Percentiles rank a stretch among this genome's conserved stretches.
Evolutionary conservation across 2,329 filamentous ascomycete genomes (phyloP).

Genomic region (Annulohypoxylon truncatum): DNA sequence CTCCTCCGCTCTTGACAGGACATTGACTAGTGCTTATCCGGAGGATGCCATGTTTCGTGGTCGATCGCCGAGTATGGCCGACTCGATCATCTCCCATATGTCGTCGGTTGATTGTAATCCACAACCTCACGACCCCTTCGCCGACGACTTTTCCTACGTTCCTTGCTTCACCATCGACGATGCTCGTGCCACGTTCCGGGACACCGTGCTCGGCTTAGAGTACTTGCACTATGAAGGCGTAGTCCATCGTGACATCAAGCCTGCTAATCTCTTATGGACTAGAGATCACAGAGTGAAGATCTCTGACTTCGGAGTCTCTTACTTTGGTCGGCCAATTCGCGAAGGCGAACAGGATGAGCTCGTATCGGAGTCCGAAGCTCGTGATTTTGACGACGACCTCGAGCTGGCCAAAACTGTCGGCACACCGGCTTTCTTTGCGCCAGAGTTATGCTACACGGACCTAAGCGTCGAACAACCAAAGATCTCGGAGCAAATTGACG

Average conservation of each 20-base stretch:
- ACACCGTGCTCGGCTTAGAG: slow-evolving; percentile 92
- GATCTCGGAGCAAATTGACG: slow-evolving; percentile 93
- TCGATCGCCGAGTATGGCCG: slow-evolving; percentile 83
- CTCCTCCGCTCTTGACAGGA: slow-evolving; percentile 75
- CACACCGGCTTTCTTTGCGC: slow-evolving; percentile 96
- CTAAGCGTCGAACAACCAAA: slow-evolving; percentile 75
- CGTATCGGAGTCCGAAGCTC: slow-evolving; percentile 82
- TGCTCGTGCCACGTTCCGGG: slow-evolving; percentile 86
- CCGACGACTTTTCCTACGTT: slow-evolving; percentile 92
- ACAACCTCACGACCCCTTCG: slow-evolving; percentile 72
- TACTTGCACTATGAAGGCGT: slow-evolving; percentile 92
- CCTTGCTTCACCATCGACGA: slow-evolving; percentile 90
- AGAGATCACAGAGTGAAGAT: slow-evolving; percentile 91
- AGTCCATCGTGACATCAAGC: slow-evolving; percentile 86
- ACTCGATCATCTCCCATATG: slow-evolving; percentile 78
- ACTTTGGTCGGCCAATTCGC: slow-evolving; percentile 87
- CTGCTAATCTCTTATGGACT: slow-evolving; percentile 90
- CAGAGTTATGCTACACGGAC: slow-evolving; percentile 93
- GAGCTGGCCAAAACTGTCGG: slow-evolving; percentile 98
- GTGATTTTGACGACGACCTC: slow-evolving; percentile 89
- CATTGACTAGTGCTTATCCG: slow-evolving; percentile 78
- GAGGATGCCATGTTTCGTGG: slow-evolving; percentile 69
- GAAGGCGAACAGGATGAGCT: slow-evolving; percentile 83
- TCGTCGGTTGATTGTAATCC: slow-evolving; percentile 71
- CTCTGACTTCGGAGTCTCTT: slow-evolving; percentile 98